Percentiles rank a stretch among this genome's conserved stretches.
phyloP scores from a whole-genome alignment of 2,329 filamentous ascomycete species.

The Raffaelea arxii region DNA sequence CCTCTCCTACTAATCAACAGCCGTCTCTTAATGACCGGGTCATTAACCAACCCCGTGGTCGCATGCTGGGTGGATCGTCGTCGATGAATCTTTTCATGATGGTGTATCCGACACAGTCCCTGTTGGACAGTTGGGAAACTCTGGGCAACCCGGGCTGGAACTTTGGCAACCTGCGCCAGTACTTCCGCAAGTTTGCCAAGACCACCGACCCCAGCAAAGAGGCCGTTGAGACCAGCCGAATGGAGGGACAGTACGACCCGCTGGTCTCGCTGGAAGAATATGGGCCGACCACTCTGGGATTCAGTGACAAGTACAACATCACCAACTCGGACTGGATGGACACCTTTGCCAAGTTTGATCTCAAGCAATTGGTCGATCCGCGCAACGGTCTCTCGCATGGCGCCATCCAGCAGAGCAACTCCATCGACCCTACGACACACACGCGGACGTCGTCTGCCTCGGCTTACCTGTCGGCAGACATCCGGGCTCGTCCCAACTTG shows the following conservation, averaged over 20 bases:
- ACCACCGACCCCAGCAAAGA: conserved; percentile 18
- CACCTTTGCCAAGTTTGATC: conserved; percentile 23
- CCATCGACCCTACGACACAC: conserved; percentile 21
- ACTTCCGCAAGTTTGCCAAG: conserved; percentile 24
- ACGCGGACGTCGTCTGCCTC: conserved; percentile 18
- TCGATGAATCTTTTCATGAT: conserved; percentile 51
- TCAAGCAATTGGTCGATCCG: conserved; percentile 22
- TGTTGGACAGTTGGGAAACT: conserved; percentile 47
- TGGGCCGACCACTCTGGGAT: conserved; percentile 28
- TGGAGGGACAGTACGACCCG: conserved; percentile 22
- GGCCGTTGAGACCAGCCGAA: conserved; percentile 18
- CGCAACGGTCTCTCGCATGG: conserved; percentile 7
- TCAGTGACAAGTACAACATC: conserved; percentile 21
- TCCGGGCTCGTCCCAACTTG: conserved; percentile 10
- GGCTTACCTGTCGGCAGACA: conserved; percentile 14
- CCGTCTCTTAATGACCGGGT: conserved; percentile 18
- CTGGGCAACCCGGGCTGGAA: conserved; percentile 51
- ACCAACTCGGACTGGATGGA: conserved; percentile 26
- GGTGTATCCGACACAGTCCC: conserved; percentile 33
- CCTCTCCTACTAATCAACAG: too few relatives aligned
- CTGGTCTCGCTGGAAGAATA: conserved; percentile 9
- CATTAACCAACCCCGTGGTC: conserved; percentile 22
- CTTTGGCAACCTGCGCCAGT: conserved; percentile 31
- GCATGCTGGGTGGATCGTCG: conserved; percentile 51
- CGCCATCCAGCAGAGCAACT: conserved; percentile 10